phyloP scores from a whole-genome alignment of 192 early-diverging fungal species.

The Backusella morwellensis region DNA sequence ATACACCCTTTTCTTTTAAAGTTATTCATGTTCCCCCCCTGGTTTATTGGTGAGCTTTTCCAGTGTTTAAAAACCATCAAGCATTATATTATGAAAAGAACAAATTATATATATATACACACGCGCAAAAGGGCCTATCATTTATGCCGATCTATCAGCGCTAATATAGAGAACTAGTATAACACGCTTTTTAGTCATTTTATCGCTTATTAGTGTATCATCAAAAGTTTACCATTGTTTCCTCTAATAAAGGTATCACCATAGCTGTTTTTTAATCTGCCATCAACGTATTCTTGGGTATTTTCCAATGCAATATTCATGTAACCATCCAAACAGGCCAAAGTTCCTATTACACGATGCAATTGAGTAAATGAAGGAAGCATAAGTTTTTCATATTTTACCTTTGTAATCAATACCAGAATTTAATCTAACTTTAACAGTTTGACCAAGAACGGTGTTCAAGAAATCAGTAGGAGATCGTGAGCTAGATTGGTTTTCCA shows the following conservation, averaged over 20 bases:
- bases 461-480: conserved; percentile 89
- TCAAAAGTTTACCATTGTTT: conserved; percentile 75
- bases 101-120: neutral
- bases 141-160: conserved; percentile 37
- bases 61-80: neutral
- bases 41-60: neutral
- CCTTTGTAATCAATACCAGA: conserved; percentile 96
- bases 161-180: conserved; percentile 61
- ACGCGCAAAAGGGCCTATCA: neutral
- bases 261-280: conserved; percentile 89
- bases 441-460: conserved; percentile 76
- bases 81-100: neutral
- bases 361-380: neutral
- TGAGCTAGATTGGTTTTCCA: conserved; percentile 30
- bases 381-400: conserved; percentile 20
- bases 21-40: neutral
- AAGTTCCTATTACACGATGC: conserved; percentile 49
- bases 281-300: conserved; percentile 95
- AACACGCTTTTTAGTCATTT: too few relatives aligned
- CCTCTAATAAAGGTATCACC: conserved; percentile 97
- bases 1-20: neutral
- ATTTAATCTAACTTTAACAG: conserved; percentile 91
- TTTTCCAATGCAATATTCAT: conserved; percentile 98
- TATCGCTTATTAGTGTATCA: too few relatives aligned
- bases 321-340: conserved; percentile 93